Base-by-base conservation (phyloP, 768 basidiomycete genomes). In the Boletus tomentosulus region DNA sequence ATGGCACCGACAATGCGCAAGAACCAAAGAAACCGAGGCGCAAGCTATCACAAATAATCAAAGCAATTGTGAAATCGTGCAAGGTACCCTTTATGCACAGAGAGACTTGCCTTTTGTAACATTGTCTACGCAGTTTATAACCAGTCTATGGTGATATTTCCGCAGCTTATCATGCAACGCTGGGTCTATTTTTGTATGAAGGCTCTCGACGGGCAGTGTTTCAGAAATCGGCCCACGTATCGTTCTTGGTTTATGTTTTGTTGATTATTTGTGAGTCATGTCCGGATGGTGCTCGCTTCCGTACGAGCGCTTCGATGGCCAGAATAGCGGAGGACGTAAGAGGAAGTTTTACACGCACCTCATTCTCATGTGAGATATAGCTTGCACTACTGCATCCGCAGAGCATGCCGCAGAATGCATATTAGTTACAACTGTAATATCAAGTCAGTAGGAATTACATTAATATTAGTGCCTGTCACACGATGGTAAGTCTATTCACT, bases 361-460 rank as follows among this genome's bases (percentile, higher is more conserved):
- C 45, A 53, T 28, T 11, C 39, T 38, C 49, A 37, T 46, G 47
- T 24, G 54, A 57, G 48, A 49, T 52, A 48, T 34, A 49, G 44
- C 53, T 66, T 58, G 58, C 48, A 58, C 58, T 63, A 60, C 31
- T 59, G 55, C 50, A 56, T 56, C 57, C 52, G 58, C 52, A 61
- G 56, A 33, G 54, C 46, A 54, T 53, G 56, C 48, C 44, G 47
- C 58, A 44, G 49, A 46, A 35, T 45, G 57, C 57, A 50, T 41
- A 51, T 50, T 48, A 51, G 63, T 58, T 66, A 66, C 61, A 56
- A 57, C 66, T 68, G 55, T 63, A 34, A 54, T 61, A 55, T 60
- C 51, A 61, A 49, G 65, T 66, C 54, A 66, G 65, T 68, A 66
- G 46, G 50, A 30, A 53, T 58, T 66, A 68, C 49, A 66, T 66